Conservation (phyloP, 768 basidiomycete species). For the Boletellus ananas region DNA sequence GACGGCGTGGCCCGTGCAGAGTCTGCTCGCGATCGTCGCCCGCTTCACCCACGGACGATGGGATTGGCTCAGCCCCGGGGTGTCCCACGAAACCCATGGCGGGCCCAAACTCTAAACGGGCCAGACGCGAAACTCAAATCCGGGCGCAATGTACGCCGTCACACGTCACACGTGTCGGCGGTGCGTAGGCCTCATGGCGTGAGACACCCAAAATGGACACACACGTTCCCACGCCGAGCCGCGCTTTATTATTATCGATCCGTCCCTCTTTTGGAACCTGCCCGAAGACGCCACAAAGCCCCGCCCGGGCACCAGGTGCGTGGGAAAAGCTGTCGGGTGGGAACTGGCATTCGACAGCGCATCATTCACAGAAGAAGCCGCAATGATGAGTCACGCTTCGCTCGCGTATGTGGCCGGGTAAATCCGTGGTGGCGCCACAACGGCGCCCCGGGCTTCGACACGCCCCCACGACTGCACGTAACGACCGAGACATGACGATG, state of each 20-base stretch:
- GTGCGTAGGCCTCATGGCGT: slow-evolving; percentile 18
- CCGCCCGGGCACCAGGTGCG: slow-evolving; percentile 1
- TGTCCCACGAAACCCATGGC: too few relatives aligned
- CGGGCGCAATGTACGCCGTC: neutral
- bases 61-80: too few relatives aligned
- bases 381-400: slow-evolving; percentile 14
- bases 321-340: slow-evolving; percentile 1
- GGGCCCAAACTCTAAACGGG: slow-evolving; percentile 3
- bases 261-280: neutral
- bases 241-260: slow-evolving; percentile 16
- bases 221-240: slow-evolving; percentile 17
- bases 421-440: neutral
- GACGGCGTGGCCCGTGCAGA: too few relatives aligned
- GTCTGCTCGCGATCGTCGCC: too few relatives aligned
- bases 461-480: neutral
- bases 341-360: slow-evolving; percentile 3
- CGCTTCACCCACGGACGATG: too few relatives aligned
- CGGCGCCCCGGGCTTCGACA: neutral
- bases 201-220: neutral
- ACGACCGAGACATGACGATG: slow-evolving; percentile 1
- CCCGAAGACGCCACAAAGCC: slow-evolving; percentile 25
- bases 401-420: slow-evolving; percentile 1
- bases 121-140: slow-evolving; percentile 1
- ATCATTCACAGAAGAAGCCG: slow-evolving; percentile 12
- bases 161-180: slow-evolving; percentile 13